Conservation (phyloP, 1,284 basidiomycete species). For the Microbotryomycetes sp. region DNA sequence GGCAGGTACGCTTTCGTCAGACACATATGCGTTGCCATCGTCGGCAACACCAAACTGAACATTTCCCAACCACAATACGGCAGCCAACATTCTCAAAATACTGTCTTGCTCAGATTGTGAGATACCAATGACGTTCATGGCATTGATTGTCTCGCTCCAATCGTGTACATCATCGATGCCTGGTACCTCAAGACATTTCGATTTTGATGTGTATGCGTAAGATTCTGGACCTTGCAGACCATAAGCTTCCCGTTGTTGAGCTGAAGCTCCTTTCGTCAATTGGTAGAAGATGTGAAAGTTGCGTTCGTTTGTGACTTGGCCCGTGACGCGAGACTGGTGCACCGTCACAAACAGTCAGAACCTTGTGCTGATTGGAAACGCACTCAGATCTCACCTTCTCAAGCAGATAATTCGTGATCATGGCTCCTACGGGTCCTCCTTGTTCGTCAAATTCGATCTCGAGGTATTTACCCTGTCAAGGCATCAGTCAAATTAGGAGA, state of each 20-base stretch:
- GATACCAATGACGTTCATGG: constrained; percentile 91
- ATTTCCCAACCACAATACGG: constrained; percentile 94
- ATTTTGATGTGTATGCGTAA: constrained; percentile 87
- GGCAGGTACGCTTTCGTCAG: constrained; percentile 84
- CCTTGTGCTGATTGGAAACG: too few species aligned
- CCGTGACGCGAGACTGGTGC: constrained; percentile 81
- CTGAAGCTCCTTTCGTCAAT: constrained; percentile 90
- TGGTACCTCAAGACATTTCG: constrained; percentile 83
- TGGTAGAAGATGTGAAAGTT: constrained; percentile 99
- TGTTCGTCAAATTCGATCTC: constrained; percentile 97
- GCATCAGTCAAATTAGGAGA: constrained; percentile 8
- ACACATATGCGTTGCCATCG: constrained; percentile 65
- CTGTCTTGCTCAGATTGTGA: constrained; percentile 76
- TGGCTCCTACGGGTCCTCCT: constrained; percentile 92
- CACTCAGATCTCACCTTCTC: constrained; percentile 60
- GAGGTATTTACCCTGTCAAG: constrained; percentile 83
- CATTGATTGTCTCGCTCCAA: constrained; percentile 82
- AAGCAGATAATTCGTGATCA: constrained; percentile 96
- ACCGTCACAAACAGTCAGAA: too few species aligned
- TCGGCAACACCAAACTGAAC: constrained; percentile 82
- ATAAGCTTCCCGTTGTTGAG: constrained; percentile 84
- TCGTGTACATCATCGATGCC: constrained; percentile 87
- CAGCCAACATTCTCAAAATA: constrained; percentile 88
- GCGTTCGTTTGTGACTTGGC: constrained; percentile 92
- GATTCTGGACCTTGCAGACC: constrained; percentile 96